Percentiles rank a stretch among this genome's conserved stretches.
Evolutionary conservation across 805 yeast genomes (phyloP).

Genomic region (Wickerhamomyces tratensis): DNA sequence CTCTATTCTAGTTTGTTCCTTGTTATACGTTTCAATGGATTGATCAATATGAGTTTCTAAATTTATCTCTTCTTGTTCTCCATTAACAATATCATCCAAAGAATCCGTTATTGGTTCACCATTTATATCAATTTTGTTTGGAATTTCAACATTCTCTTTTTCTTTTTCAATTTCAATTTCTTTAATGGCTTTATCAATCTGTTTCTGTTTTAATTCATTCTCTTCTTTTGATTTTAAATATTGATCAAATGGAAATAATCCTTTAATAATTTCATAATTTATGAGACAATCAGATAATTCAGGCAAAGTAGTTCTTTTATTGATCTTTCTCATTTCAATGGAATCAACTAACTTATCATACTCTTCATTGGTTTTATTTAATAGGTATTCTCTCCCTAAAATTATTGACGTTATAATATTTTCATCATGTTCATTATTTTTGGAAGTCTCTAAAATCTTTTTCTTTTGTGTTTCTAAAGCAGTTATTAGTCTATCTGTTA

Average conservation of each 20-base stretch:
- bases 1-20: too few relatives aligned
- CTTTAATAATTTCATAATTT: not conserved
- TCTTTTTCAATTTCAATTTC: not conserved
- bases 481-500: not conserved
- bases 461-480: not conserved
- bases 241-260: constrained; percentile 1
- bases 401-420: constrained; percentile 1
- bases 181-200: too few relatives aligned
- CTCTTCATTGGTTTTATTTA: not conserved
- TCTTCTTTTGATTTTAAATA: too few relatives aligned
- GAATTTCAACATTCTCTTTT: not conserved
- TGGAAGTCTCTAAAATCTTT: not conserved
- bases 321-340: not conserved
- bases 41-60: constrained; percentile 1
- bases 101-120: not conserved
- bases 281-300: not conserved
- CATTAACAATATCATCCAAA: not conserved
- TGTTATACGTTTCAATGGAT: not conserved
- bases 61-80: not conserved
- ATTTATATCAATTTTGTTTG: not conserved
- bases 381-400: constrained; percentile 5
- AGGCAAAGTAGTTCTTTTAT: not conserved
- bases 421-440: not conserved
- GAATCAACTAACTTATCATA: not conserved
- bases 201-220: too few relatives aligned